Conservation (phyloP, 1,284 basidiomycete species). For the Rhodotorula sp. region DNA sequence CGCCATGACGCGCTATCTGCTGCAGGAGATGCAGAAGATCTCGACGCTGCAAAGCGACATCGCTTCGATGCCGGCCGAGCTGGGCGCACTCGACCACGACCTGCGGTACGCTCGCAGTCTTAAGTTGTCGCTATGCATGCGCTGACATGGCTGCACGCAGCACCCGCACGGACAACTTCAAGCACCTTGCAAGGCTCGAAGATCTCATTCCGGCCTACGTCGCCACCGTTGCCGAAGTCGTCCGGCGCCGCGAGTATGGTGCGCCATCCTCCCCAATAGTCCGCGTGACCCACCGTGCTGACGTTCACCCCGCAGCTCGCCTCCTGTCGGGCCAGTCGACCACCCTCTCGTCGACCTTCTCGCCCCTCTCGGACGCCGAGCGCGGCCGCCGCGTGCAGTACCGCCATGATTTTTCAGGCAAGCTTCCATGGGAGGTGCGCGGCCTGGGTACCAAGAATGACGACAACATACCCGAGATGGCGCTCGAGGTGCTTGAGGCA, state of each 20-base stretch:
- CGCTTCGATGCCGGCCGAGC: constrained; percentile 35
- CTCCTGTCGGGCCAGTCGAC: constrained; percentile 37
- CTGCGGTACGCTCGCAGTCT: constrained; percentile 24
- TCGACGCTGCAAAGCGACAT: constrained; percentile 45
- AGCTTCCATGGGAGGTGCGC: constrained; percentile 47
- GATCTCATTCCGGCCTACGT: constrained; percentile 91
- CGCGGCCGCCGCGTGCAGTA: constrained; percentile 38
- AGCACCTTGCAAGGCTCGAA: constrained; percentile 84
- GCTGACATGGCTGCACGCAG: constrained; percentile 7
- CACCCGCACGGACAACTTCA: constrained; percentile 67
- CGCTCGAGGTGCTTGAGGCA: constrained; percentile 25
- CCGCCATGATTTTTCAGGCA: constrained; percentile 40
- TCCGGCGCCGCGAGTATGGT: constrained; percentile 78
- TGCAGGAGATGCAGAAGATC: constrained; percentile 43
- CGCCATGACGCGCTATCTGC: constrained; percentile 43
- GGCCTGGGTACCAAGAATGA: constrained; percentile 29
- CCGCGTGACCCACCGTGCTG: too few species aligned
- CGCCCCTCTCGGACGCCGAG: constrained; percentile 37
- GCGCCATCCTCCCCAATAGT: background rate
- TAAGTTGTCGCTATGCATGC: accelerated
- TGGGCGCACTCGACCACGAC: constrained; percentile 41
- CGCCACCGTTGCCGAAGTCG: constrained; percentile 85
- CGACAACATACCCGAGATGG: constrained; percentile 31
- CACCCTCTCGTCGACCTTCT: constrained; percentile 26
- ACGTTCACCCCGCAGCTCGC: constrained; percentile 23